Evolutionary conservation across 768 basidiomycete species (phyloP), one percentile per base, ranked within the genome.

Genomic region (Psilocybe azurescens): DNA sequence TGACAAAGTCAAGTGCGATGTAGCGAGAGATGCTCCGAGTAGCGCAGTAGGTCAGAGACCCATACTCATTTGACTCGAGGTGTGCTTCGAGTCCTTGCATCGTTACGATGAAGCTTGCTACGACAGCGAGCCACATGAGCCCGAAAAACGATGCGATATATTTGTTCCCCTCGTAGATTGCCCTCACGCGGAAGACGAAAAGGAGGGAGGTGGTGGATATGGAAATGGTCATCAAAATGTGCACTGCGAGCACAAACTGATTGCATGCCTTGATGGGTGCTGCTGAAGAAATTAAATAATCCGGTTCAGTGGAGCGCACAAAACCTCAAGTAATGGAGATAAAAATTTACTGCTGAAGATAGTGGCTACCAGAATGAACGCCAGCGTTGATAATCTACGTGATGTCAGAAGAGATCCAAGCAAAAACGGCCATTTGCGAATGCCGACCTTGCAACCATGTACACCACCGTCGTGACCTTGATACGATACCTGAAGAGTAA

Each of bases 401-500:
- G 14, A 8, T 10, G 18, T 28, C 10, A 56, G 10, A 44, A 38
- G 9, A 7, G 2, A 7, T 36, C 1, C 6, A 36, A 11, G 33
- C 33, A 36, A 36, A 36, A 36, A 4, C 2, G 10, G 2, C 28
- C 5, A 8, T 28, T 18, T 24, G 24, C 20, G 20, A 20, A 20
- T 29, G 47, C 36, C 28, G 36, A 56, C 58, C 63, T 59, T n/a
- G 64, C 61, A 9, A 61, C 16, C 30, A 65, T 61, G 41, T 65
- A 65, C 4, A 54, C 59, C 5, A 57, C 1, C 4, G 56, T 61
- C 6, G 59, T 32, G 7, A 65, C 29, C 20, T 29, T 51, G 24
- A 65, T 6, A 6, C 39, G 44, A 38, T 30, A 32, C 46, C n/a
- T 47, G 52, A 57, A 54, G 16, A 65, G 13, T 5, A 65, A n/a